Percentiles rank a stretch among this genome's conserved stretches.
Evolutionary conservation across 306 rosid species (phyloP).

Genomic region (Sphenostylis stenocarpa): DNA sequence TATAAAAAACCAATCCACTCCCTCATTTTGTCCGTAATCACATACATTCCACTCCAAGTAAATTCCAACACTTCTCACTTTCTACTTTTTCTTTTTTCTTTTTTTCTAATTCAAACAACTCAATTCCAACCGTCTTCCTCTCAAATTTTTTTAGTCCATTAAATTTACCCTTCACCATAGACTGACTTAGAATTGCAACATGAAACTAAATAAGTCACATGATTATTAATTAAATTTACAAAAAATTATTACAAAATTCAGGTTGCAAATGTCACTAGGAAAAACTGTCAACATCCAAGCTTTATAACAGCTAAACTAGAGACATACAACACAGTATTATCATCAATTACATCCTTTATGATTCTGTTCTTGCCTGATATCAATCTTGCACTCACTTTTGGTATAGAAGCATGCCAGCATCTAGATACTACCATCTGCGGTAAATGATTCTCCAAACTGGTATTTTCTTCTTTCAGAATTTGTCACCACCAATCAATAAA

Average conservation of each 20-base stretch:
- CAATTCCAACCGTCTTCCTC: no score
- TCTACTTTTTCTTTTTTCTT: no score
- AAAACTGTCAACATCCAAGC: neutral
- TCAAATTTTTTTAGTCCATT: no score
- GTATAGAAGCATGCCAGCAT: neutral
- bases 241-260: neutral
- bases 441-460: conserved; percentile 18
- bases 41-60: no score
- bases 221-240: neutral
- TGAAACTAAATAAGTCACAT: neutral
- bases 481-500: neutral
- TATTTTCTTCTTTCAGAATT: conserved; percentile 12
- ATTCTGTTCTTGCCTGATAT: conserved; percentile 3
- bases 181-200: neutral
- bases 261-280: conserved; percentile 4
- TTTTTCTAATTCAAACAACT: no score
- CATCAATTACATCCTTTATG: conserved; percentile 8
- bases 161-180: no score
- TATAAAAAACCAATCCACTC: no score
- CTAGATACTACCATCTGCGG: neutral
- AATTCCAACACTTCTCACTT: no score
- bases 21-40: no score
- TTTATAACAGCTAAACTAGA: neutral
- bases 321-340: neutral
- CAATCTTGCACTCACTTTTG: conserved; percentile 23